These are phyloP conservation scores for Solanum stenotomum DNA, from an alignment of 257 asterid genomes.

Conservation along the genomic window DNA sequence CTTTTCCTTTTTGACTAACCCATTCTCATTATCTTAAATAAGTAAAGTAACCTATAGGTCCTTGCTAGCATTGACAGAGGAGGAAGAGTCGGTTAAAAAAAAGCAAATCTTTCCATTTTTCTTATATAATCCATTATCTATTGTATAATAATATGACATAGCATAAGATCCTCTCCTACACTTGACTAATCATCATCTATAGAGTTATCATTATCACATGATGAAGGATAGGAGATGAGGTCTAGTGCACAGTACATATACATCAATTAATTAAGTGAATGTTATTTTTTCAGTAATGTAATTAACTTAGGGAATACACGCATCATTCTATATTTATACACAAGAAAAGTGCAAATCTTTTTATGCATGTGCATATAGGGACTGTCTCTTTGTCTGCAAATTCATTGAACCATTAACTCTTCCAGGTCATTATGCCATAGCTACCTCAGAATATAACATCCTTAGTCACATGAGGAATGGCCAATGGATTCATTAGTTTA, in stretches of 20 bases:
- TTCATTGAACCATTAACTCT: neutral
- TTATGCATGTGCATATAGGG: neutral
- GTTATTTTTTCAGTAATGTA: neutral
- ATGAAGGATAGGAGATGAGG: neutral
- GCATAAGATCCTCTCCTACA: neutral
- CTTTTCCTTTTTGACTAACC: neutral
- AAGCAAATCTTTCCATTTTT: neutral
- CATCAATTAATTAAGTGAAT: neutral
- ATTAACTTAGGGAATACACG: neutral
- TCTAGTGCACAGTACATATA: neutral
- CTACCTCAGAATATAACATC: neutral
- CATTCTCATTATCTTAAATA: neutral
- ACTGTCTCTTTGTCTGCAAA: neutral
- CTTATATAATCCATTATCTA: neutral
- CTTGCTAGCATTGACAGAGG: neutral
- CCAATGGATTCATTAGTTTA: neutral
- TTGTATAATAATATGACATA: neutral
- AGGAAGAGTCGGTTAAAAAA: neutral
- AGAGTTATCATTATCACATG: neutral
- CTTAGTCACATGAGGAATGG: neutral
- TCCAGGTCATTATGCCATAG: neutral
- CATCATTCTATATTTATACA: neutral
- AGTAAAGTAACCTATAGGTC: neutral
- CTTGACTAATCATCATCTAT: neutral
- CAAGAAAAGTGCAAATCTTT: neutral